A percentile compares a stretch with the other conserved stretches of the same genome.
phyloP scores from a whole-genome alignment of 306 rosid genomes.

The Trifolium fragiferum region DNA sequence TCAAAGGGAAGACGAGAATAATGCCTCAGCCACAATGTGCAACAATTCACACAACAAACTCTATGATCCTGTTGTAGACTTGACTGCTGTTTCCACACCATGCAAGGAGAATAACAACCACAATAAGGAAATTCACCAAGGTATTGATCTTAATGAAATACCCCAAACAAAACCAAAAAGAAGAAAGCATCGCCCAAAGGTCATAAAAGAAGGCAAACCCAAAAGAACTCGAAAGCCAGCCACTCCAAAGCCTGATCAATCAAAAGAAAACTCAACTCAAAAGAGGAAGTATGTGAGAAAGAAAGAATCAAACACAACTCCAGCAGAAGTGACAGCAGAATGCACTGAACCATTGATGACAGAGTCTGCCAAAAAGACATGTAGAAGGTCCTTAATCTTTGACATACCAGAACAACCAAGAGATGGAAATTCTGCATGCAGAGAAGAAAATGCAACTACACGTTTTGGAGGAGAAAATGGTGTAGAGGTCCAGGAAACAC shows the following conservation, averaged over 20 bases:
- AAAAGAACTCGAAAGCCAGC: constrained; percentile 48
- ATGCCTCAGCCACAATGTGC: constrained; percentile 31
- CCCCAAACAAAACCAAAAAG: constrained; percentile 61
- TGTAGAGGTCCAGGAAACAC: constrained; percentile 32
- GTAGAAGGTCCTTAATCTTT: constrained; percentile 67
- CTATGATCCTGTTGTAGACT: constrained; percentile 28
- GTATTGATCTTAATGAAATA: constrained; percentile 54
- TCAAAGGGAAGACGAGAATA: constrained; percentile 39
- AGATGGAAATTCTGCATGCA: constrained; percentile 44
- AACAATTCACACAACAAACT: constrained; percentile 21
- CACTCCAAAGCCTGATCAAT: constrained; percentile 51
- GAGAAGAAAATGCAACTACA: constrained; percentile 43
- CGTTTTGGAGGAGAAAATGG: constrained; percentile 38
- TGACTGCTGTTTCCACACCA: constrained; percentile 51
- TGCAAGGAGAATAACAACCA: constrained; percentile 51
- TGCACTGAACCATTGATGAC: constrained; percentile 26
- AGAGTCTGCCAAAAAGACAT: constrained; percentile 56
- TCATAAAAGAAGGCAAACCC: constrained; percentile 71
- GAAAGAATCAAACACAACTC: constrained; percentile 45
- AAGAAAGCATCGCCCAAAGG: constrained; percentile 91
- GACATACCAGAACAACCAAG: constrained; percentile 46
- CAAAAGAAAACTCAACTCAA: constrained; percentile 48
- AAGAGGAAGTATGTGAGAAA: constrained; percentile 66
- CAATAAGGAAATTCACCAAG: constrained; percentile 46
- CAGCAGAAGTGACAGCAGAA: constrained; percentile 43